Evolutionary conservation across 495 filamentous ascomycete genomes (phyloP), one percentile per base, ranked within the genome.

Genomic region (Amniculicola lignicola): DNA sequence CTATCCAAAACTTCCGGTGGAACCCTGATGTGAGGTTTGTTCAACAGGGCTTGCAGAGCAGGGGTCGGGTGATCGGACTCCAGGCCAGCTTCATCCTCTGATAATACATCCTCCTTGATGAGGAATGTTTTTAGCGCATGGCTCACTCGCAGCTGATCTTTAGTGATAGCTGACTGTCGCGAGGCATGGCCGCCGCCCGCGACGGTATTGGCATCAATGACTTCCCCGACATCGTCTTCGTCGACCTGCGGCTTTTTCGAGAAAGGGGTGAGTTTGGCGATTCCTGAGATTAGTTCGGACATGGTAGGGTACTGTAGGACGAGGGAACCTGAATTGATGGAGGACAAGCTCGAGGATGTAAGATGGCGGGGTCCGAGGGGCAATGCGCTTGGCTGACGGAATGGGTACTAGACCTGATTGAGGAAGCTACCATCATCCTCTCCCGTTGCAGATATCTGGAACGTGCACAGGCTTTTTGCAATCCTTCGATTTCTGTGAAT

Each of bases 201-300:
- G 2, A 78, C 70, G 11, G 71, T 74, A 19, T 49, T 43, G 2
- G 62, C 42, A 37, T 74, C 76, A 24, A 78, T 72, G 33, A 72
- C 69, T 50, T 78, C 71, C 46, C 78, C 78, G 5, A 64, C 36
- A 36, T 80, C 77, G n/a, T 82, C 79, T 6, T 78, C 72, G 18
- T 78, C 73, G 15, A 50, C 54, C 21, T 35, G 31, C 38, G 21
- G 24, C 19, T 40, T 60, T 23, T 40, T 57, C 28, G 59, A 25
- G 66, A 75, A 66, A 19, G 66, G 68, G 22, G 68, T 73, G 2
- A 74, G 42, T 23, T 63, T 63, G 4, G 71, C 51, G 43, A 61
- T 28, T 4, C 58, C 57, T 22, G 57, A 54, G 23, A 60, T 28
- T 9, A 60, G 57, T 10, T 45, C 40, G 25, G 57, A 47, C 57